Evolutionary conservation across 208 protist genomes (phyloP).

Genomic region (Trypanosoma conorhini): DNA sequence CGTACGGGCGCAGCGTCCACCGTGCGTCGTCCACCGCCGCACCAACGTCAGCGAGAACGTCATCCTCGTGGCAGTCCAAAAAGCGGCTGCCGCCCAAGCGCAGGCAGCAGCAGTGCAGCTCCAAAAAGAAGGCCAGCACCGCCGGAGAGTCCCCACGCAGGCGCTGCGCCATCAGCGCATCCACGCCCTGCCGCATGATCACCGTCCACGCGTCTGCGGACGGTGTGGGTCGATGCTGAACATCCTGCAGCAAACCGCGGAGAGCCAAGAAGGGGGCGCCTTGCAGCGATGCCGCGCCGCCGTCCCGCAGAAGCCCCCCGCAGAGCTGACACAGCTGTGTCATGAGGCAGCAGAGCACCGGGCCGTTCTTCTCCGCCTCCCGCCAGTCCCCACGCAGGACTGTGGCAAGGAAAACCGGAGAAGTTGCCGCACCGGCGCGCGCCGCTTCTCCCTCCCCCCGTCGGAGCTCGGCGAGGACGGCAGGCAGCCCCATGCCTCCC

Average conservation of each 20-base stretch:
- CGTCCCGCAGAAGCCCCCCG: background rate
- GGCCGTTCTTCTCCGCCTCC: background rate
- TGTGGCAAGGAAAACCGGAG: background rate
- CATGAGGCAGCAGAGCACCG: background rate
- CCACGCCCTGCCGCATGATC: background rate
- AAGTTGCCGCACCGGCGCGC: background rate
- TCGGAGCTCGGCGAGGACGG: background rate
- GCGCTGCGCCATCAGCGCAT: background rate
- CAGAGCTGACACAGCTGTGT: conserved; percentile 1
- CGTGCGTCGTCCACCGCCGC: background rate
- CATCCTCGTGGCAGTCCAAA: background rate
- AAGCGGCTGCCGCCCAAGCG: background rate
- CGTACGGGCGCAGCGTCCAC: conserved; percentile 1
- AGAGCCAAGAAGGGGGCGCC: conserved; percentile 1
- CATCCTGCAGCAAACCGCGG: background rate
- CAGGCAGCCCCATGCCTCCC: background rate
- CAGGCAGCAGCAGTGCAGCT: background rate
- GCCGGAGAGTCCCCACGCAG: background rate
- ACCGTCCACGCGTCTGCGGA: background rate
- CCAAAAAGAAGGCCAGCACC: background rate
- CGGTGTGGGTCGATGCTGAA: background rate
- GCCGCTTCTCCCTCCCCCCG: background rate
- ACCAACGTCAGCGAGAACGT: background rate
- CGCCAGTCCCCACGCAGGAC: background rate
- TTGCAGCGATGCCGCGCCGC: background rate